Conservation (phyloP, 148 eudicot genomes). For the Heliosperma pusillum region DNA sequence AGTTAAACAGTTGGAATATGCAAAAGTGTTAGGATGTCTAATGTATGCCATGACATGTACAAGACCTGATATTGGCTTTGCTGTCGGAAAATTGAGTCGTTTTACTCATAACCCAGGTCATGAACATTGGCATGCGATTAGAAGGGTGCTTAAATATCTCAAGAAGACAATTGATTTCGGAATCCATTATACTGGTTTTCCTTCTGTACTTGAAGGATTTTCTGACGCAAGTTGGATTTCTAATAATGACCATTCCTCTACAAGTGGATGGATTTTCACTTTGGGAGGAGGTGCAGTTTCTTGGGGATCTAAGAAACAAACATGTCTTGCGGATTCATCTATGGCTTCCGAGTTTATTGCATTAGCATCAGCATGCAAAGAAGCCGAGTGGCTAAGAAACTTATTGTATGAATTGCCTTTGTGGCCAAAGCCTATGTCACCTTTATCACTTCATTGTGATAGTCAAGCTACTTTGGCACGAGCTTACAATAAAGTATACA, state of each 20-base stretch:
- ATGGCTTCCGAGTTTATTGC: too few relatives aligned
- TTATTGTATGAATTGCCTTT: neutral
- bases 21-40: too few relatives aligned
- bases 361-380: too few relatives aligned
- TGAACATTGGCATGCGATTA: too few relatives aligned
- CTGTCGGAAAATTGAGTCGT: too few relatives aligned
- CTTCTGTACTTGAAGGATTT: too few relatives aligned
- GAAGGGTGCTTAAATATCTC: neutral
- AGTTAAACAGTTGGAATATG: too few relatives aligned
- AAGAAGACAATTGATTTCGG: neutral
- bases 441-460: neutral
- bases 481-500: too few relatives aligned
- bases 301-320: conserved; percentile 3
- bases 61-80: too few relatives aligned
- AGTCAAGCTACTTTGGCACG: neutral
- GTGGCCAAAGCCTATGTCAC: neutral
- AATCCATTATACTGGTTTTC: neutral
- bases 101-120: too few relatives aligned
- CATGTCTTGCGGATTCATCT: neutral
- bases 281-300: neutral
- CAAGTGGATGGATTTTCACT: neutral
- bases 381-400: neutral
- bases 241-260: neutral
- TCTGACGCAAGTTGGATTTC: conserved; percentile 1
- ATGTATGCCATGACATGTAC: too few relatives aligned